Percentiles rank a stretch among this genome's conserved stretches.
Evolutionary conservation across 2,329 filamentous ascomycete genomes (phyloP).

Genomic region (Aspergillus neoniger): DNA sequence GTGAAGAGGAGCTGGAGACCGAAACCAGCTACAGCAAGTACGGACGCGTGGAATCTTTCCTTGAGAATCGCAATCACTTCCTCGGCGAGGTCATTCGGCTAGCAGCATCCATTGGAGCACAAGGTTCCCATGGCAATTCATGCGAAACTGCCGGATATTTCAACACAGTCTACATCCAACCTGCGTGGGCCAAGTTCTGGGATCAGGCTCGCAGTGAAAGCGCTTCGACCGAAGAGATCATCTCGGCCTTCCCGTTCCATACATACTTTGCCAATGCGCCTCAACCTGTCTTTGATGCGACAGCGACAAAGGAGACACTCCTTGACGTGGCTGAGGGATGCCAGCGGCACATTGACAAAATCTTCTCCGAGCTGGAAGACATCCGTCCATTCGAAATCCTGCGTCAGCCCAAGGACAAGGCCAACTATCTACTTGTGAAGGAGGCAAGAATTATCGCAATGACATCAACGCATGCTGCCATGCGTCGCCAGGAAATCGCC

Average conservation of each 20-base stretch:
- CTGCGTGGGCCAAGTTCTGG: conserved; percentile 84
- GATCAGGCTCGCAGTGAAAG: conserved; percentile 62
- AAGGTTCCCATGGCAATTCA: conserved; percentile 92
- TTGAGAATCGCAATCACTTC: conserved; percentile 79
- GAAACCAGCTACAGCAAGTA: conserved; percentile 90
- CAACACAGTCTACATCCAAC: conserved; percentile 85
- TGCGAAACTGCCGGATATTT: conserved; percentile 98
- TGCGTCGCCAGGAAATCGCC: conserved; percentile 87
- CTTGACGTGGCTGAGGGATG: conserved; percentile 81
- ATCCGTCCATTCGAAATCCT: conserved; percentile 95
- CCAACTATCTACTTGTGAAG: conserved; percentile 91
- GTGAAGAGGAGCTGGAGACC: conserved; percentile 88
- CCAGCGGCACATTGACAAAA: conserved; percentile 81
- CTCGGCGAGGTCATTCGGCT: conserved; percentile 83
- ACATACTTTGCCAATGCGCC: conserved; percentile 84
- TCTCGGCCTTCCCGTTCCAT: conserved; percentile 81
- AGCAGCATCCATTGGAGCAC: conserved; percentile 78
- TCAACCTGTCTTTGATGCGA: conserved; percentile 75
- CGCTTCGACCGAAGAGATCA: conserved; percentile 62
- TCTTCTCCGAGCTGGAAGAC: conserved; percentile 90
- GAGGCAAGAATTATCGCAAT: conserved; percentile 98
- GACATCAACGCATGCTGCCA: conserved; percentile 97
- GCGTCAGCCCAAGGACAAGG: conserved; percentile 83
- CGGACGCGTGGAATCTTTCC: conserved; percentile 90
- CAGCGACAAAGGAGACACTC: conserved; percentile 64